Evolutionary conservation across 495 filamentous ascomycete genomes (phyloP), one percentile per base, ranked within the genome.

Genomic region (Daldinia grandis): DNA sequence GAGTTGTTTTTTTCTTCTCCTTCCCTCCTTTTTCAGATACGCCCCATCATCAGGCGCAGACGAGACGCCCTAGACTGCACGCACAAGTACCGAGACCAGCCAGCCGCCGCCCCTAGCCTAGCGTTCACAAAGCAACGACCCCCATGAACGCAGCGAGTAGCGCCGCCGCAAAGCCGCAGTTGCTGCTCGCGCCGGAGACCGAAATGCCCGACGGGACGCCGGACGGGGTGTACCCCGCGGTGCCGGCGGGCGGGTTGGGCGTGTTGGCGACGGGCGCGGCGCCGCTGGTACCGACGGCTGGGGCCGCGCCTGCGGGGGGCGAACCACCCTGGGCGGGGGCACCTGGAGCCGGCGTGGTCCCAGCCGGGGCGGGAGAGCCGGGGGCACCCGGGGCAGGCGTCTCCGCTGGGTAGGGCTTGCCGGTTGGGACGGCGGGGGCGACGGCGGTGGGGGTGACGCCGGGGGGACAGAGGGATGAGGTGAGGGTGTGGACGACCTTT

Each of bases 381-480:
- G 49, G 33, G 1, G 49, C 28, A 7, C n/a, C 25, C 2, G 30
- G 53, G 14, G 50, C 30, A 58, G 50, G 28, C 12, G 27, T 27
- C 51, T 33, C 17, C 8, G 8, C 31, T 2, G 55, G 30, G 33
- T 27, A 40, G 0, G 25, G 21, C 7, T 31, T 27, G 49, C 55
- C 37, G 56, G 58, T 24, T 9, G 68, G 30, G 30, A 64, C n/a
- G 14, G 59, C 61, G 1, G 64, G 64, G 54, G 7, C 69, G 42
- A 60, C 49, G 37, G 24, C 65, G 30, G 70, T 66, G 57, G 70
- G 70, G 12, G 62, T 62, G 5, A 66, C 66, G 58, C 71, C 71
- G 0, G 71, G 66, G 0, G 71, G 57, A 44, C 57, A 66, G 17
- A 66, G 57, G 8, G 61, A 62, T 7, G 71, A 73, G 40, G 71